Evolutionary conservation across 345 rosid species (phyloP).

Genomic region (Bretschneidera sinensis): DNA sequence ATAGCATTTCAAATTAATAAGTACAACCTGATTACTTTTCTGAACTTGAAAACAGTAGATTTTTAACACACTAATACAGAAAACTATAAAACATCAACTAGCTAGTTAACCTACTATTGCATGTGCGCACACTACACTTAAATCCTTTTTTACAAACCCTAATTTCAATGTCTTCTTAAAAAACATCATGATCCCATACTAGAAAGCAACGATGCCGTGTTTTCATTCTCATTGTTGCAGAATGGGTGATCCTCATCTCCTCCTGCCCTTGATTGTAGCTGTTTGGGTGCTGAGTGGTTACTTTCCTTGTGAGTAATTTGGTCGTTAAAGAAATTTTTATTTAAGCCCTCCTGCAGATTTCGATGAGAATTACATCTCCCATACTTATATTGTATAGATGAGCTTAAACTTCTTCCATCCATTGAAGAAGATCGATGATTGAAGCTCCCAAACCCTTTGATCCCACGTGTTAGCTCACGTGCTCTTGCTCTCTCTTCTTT

Average conservation of each 20-base stretch:
- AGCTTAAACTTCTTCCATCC: slow-evolving; percentile 18
- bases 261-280: background rate
- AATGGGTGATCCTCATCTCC: slow-evolving; percentile 39
- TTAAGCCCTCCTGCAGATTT: background rate
- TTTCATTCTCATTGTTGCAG: slow-evolving; percentile 12
- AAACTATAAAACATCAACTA: too few relatives aligned
- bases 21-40: too few relatives aligned
- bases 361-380: slow-evolving; percentile 26
- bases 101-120: too few relatives aligned
- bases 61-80: too few relatives aligned
- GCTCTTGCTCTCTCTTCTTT: slow-evolving; percentile 49
- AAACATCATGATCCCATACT: background rate
- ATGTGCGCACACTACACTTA: too few relatives aligned
- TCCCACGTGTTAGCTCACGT: slow-evolving; percentile 44
- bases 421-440: slow-evolving; percentile 18
- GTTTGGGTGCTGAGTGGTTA: background rate
- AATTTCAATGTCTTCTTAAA: background rate
- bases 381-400: slow-evolving; percentile 3
- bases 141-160: background rate
- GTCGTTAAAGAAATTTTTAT: background rate
- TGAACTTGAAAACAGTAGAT: too few relatives aligned
- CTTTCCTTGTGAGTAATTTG: background rate
- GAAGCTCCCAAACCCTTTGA: slow-evolving; percentile 71
- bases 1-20: too few relatives aligned
- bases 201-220: slow-evolving; percentile 31